These are phyloP conservation scores for Suhomyces panamericanus DNA, from an alignment of 1,139 yeast species.

Conservation along the genomic window DNA sequence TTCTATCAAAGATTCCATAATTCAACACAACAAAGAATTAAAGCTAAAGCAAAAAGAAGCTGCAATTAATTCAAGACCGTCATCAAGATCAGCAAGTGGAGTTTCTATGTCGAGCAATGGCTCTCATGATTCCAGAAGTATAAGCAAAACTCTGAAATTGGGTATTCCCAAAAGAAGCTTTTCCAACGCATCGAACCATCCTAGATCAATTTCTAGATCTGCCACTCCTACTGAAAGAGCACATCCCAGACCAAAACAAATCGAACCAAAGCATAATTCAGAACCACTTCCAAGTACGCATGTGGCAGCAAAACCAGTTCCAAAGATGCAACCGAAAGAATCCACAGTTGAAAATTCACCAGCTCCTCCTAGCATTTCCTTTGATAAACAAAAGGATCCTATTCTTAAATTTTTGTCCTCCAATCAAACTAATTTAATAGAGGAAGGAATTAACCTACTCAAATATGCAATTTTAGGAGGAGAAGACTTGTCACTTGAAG, in stretches of 20 bases:
- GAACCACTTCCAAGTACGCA: not conserved
- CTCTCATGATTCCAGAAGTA: not conserved
- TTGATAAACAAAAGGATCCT: slow-evolving; percentile 35
- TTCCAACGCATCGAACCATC: slow-evolving; percentile 5
- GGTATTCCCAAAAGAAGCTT: slow-evolving; percentile 9
- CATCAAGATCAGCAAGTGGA: slow-evolving; percentile 21
- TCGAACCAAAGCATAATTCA: not conserved
- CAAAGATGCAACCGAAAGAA: not conserved
- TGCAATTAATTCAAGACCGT: slow-evolving; percentile 23
- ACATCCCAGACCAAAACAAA: not conserved
- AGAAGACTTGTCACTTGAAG: slow-evolving; percentile 33
- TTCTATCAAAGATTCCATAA: slow-evolving; percentile 36
- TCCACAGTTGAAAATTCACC: not conserved
- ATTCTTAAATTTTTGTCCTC: slow-evolving; percentile 39
- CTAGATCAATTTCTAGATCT: slow-evolving; percentile 4
- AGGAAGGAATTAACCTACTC: slow-evolving; percentile 40
- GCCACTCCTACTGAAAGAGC: slow-evolving; percentile 11
- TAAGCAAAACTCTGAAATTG: slow-evolving; percentile 1
- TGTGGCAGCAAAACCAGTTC: not conserved
- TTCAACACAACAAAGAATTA: slow-evolving; percentile 37
- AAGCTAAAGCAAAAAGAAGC: slow-evolving; percentile 24
- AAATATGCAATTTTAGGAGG: slow-evolving; percentile 41
- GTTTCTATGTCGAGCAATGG: not conserved
- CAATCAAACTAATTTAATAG: slow-evolving; percentile 25
- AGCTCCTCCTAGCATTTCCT: slow-evolving; percentile 8